A percentile compares a stretch with the other conserved stretches of the same genome.
phyloP scores from a whole-genome alignment of 169 alveolate species.

The Eimeria maxima region DNA sequence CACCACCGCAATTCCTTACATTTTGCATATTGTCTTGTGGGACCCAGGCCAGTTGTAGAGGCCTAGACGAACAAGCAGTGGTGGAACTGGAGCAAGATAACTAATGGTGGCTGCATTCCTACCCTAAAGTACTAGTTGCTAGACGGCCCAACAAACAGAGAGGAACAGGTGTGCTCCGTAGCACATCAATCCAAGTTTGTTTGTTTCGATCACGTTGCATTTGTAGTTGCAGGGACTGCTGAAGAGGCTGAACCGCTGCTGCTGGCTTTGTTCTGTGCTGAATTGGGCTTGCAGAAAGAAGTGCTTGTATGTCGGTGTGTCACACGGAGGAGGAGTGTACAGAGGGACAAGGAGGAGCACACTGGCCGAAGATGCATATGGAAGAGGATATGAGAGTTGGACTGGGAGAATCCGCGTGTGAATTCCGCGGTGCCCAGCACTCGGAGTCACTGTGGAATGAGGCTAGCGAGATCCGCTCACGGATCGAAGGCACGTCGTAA shows the following conservation, averaged over 20 bases:
- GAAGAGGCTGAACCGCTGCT: neutral
- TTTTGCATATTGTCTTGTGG: neutral
- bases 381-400: neutral
- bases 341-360: neutral
- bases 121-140: neutral
- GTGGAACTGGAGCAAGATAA: neutral
- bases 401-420: neutral
- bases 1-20: neutral
- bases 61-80: neutral
- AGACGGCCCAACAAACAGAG: neutral
- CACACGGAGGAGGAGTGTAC: neutral
- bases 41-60: neutral
- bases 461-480: slow-evolving; percentile 55
- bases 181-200: neutral
- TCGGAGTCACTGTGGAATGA: slow-evolving; percentile 23
- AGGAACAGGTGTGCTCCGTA: neutral
- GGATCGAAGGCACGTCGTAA: slow-evolving; percentile 61
- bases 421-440: neutral
- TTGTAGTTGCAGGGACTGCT: neutral
- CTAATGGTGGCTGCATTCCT: neutral
- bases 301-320: neutral
- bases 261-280: neutral
- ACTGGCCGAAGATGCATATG: slow-evolving; percentile 2
- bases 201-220: neutral
- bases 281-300: neutral